Percentiles rank a stretch among this genome's conserved stretches.
These are phyloP conservation scores for Draba incana DNA, from an alignment of 345 rosid species.

Conservation along the genomic window DNA sequence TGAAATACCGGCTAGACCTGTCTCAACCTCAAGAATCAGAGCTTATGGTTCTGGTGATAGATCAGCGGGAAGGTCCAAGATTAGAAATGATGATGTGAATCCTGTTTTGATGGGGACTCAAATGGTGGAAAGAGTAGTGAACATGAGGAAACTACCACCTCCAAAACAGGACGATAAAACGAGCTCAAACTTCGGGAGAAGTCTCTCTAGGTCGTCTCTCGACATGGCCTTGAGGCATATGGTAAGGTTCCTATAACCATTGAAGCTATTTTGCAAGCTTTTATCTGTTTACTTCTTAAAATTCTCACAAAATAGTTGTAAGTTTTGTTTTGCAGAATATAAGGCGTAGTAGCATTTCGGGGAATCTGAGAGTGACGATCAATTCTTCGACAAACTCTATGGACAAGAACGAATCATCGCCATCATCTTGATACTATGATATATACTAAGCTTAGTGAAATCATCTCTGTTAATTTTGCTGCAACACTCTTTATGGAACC, in stretches of 20 bases:
- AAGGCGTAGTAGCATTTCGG: constrained; percentile 34
- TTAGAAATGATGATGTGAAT: constrained; percentile 57
- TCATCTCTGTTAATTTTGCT: constrained; percentile 4
- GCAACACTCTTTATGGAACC: constrained; percentile 3
- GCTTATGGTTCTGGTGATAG: constrained; percentile 48
- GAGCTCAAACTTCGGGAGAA: constrained; percentile 68
- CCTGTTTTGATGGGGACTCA: constrained; percentile 72
- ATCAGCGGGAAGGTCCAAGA: constrained; percentile 51
- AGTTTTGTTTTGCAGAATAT: constrained; percentile 31
- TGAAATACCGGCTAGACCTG: constrained; percentile 52
- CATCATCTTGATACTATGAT: background rate
- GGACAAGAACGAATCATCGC: constrained; percentile 21
- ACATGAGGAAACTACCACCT: constrained; percentile 83
- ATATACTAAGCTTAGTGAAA: constrained; percentile 15
- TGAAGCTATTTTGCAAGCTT: constrained; percentile 15
- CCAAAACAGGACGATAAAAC: constrained; percentile 56
- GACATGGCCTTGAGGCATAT: constrained; percentile 93
- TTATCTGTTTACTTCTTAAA: background rate
- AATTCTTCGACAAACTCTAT: constrained; percentile 12
- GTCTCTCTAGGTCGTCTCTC: constrained; percentile 75
- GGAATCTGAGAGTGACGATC: constrained; percentile 14
- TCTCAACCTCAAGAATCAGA: constrained; percentile 62
- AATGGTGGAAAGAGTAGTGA: constrained; percentile 91
- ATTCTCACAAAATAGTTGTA: background rate
- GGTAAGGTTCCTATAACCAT: constrained; percentile 49